phyloP scores from a whole-genome alignment of 306 rosid species.

The Rosa persica region DNA sequence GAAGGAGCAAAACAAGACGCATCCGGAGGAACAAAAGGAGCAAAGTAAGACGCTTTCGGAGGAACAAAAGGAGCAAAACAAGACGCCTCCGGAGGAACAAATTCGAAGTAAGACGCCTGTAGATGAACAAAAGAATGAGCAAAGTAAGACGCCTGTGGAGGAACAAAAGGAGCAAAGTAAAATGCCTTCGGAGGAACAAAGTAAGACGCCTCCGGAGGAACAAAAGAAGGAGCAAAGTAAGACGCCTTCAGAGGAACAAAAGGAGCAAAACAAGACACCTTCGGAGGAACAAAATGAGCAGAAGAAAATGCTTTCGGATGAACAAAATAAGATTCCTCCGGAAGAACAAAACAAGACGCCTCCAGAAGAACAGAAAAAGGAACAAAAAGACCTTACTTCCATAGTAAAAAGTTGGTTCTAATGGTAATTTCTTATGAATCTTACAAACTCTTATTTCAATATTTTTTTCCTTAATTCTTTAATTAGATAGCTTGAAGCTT shows the following conservation, averaged over 20 bases:
- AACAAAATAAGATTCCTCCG: neutral
- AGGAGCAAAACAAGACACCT: neutral
- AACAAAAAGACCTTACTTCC: slow-evolving; percentile 1
- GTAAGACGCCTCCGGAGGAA: too few species aligned
- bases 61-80: too few species aligned
- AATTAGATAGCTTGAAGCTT: neutral
- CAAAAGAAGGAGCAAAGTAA: too few species aligned
- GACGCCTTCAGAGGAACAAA: too few species aligned
- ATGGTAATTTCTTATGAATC: neutral
- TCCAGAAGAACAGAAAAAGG: neutral
- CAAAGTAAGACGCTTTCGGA: neutral
- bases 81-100: too few species aligned
- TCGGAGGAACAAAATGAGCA: neutral
- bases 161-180: too few species aligned
- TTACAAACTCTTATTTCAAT: neutral
- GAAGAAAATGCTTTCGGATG: neutral
- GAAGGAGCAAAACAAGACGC: neutral
- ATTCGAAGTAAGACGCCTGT: too few species aligned
- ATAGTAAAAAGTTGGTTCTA: neutral
- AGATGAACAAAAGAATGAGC: too few species aligned
- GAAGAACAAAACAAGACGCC: slow-evolving; percentile 8
- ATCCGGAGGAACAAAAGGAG: neutral
- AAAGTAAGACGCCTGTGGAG: too few species aligned
- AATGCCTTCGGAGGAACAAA: too few species aligned
- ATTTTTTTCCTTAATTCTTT: neutral